Evolutionary conservation across 2,329 filamentous ascomycete species (phyloP), one percentile per base, ranked within the genome.

Genomic region (Colletotrichum navitas): DNA sequence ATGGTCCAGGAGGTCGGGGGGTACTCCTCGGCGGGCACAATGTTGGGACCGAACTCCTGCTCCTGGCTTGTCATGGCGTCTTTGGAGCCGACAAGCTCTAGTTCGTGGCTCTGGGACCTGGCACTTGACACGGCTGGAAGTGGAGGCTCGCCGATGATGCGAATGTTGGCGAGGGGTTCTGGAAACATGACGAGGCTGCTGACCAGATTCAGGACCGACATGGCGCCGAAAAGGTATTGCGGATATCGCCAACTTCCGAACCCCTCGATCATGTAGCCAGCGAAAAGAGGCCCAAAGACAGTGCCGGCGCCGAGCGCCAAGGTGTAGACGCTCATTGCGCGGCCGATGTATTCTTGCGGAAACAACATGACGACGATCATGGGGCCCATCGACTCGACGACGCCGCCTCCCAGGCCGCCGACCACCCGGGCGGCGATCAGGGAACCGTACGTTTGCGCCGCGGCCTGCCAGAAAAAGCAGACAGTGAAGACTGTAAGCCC

Each of bases 331-430:
- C 49, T 52, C 49, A 52, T 52, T 12, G 49, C 49, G 14, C 49
- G 49, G 10, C 39, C 58, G 12, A 61, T 26, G 29, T 16, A 32
- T 21, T 61, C 58, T 5, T 26, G 58, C n/a, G 58, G 58, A 14
- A 61, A 61, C 16, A 61, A 2, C 26, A 32, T 45, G 39, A 61
- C 58, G 39, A 61, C 58, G 29, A 61, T 21, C 58, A 45, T 45
- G 3, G 58, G 58, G 5, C 58, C 58, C 58, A 61, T 61, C 11
- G 29, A 61, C 21, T 26, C 58, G 43, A 32, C 58, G 14, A 45
- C 39, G 24, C 58, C 39, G 39, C 58, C 43, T 26, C 39, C 58
- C 18, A 61, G 49, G 2, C 49, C 49, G 58, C 39, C 43, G 16
- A 45, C 39, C 14, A 61, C 16, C 5, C 43, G 26, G 18, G 58